A percentile compares a stretch with the other conserved stretches of the same genome.
These are phyloP conservation scores for Nyssa sinensis DNA, from an alignment of 148 eudicot genomes.

Conservation along the genomic window DNA sequence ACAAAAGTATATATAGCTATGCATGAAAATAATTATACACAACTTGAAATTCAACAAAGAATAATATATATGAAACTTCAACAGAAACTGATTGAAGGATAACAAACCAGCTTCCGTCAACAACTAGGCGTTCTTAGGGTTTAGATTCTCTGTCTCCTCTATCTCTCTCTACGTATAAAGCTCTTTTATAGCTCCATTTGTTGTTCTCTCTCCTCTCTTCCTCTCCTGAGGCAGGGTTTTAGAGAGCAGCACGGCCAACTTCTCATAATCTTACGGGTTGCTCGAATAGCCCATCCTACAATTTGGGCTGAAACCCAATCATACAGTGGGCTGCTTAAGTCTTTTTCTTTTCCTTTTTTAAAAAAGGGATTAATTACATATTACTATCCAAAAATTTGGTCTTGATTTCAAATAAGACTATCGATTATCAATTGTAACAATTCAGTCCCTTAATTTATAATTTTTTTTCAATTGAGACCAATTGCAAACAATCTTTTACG, in stretches of 20 bases:
- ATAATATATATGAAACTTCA: background rate
- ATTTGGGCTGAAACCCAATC: too few relatives aligned
- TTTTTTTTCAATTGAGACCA: too few relatives aligned
- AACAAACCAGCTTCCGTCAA: background rate
- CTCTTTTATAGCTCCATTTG: background rate
- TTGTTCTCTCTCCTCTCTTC: background rate
- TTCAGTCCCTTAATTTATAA: too few relatives aligned
- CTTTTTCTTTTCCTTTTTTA: too few relatives aligned
- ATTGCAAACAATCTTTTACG: too few relatives aligned
- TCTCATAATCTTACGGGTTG: too few relatives aligned
- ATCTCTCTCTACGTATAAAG: background rate
- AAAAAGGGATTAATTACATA: too few relatives aligned
- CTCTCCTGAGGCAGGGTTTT: background rate
- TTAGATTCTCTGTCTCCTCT: background rate
- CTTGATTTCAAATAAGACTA: too few relatives aligned
- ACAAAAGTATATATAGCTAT: background rate
- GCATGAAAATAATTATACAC: background rate
- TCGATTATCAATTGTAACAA: too few relatives aligned
- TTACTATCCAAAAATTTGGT: too few relatives aligned
- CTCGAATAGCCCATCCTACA: too few relatives aligned
- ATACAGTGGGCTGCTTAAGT: too few relatives aligned
- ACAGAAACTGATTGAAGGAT: background rate
- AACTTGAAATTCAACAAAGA: background rate
- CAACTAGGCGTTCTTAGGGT: constrained; percentile 5
- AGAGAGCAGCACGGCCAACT: background rate